phyloP scores from a whole-genome alignment of 805 yeast species.

The Teunomyces atbi region DNA sequence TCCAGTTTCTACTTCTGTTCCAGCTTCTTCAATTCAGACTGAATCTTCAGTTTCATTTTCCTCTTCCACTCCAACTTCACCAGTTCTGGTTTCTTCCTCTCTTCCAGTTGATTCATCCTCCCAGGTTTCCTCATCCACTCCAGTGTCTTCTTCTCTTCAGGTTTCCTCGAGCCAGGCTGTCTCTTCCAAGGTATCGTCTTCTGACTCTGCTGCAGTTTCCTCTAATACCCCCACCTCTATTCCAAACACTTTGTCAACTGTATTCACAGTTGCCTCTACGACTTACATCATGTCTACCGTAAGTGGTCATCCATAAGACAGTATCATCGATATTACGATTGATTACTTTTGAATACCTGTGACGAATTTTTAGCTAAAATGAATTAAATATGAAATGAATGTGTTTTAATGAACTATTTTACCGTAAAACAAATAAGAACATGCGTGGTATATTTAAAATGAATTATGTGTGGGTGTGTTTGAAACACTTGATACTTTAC shows the following conservation, averaged over 20 bases:
- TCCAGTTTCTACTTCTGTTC: not conserved
- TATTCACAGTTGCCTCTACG: slow-evolving; percentile 7
- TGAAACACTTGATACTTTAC: not conserved
- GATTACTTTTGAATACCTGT: not conserved
- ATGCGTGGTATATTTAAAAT: no score
- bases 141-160: not conserved
- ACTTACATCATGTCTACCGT: slow-evolving; percentile 5
- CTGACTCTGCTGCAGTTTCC: not conserved
- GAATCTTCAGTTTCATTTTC: not conserved
- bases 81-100: not conserved
- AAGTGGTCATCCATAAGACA: not conserved
- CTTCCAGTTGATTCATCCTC: not conserved
- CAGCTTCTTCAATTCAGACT: not conserved
- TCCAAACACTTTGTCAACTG: slow-evolving; percentile 3
- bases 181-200: not conserved
- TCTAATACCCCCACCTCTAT: not conserved
- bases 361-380: not conserved
- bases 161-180: not conserved
- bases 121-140: not conserved
- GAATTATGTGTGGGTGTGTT: no score
- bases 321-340: not conserved
- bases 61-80: not conserved
- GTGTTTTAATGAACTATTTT: not conserved
- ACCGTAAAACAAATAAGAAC: no score
- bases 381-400: not conserved